Evolutionary conservation across 2,329 filamentous ascomycete genomes (phyloP), one percentile per base, ranked within the genome.

Genomic region (Aspergillus sp.): DNA sequence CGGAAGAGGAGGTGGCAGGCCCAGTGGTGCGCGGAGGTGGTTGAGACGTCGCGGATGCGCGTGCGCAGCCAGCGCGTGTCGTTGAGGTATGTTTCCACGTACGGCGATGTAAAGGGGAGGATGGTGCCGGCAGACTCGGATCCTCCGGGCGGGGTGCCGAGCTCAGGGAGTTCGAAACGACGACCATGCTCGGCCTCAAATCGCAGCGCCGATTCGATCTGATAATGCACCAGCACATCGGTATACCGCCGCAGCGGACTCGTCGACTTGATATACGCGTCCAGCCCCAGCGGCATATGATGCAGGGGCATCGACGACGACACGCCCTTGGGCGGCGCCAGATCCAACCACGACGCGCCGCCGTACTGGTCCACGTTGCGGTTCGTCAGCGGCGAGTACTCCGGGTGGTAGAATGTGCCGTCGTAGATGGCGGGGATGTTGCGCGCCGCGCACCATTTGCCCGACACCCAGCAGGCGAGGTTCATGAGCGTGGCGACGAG

Each of bases 181-280:
- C 62, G 60, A 9, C 72, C 72, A 4, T 69, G 67, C 29, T 63
- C 56, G 7, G 73, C 70, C 62, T 83, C 80, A 50, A 76, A 71
- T 7, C 77, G 75, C 36, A 84, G 55, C 1, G 77, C 79, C 5
- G 79, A 76, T 66, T 83, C 79, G 41, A 82, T 80, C 53, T 84
- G 80, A 72, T 81, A 83, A 58, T 83, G 80, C 7, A 73, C 67
- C 41, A 83, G 69, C 58, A 83, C 72, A 60, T 84, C 81, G 41
- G 69, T 71, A 60, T 77, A 83, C 34, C 80, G 73, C 43, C 81
- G 75, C 26, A 84, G 68, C 1, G 81, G 81, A 56, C 76, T 81
- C 0, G 80, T 83, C 43, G 74, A 72, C 62, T 79, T 81, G 48
- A 73, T 62, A 55, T 83, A 83, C 28, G 70, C 59, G 29, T 73